A percentile compares a stretch with the other conserved stretches of the same genome.
These are phyloP conservation scores for Neoboletus subvelutipes DNA, from an alignment of 768 basidiomycete species.

Conservation along the genomic window DNA sequence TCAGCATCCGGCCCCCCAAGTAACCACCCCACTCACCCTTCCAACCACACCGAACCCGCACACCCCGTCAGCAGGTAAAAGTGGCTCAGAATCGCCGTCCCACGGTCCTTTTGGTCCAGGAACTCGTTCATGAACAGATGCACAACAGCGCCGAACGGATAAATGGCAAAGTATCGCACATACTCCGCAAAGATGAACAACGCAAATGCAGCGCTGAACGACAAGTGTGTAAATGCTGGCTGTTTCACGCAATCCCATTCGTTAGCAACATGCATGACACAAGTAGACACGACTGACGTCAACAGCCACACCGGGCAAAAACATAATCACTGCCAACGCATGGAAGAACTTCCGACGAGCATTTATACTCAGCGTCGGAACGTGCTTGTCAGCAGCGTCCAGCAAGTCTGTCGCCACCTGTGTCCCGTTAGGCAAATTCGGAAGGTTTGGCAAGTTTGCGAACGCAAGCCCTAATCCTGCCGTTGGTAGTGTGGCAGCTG, in stretches of 20 bases:
- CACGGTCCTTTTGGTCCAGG: slow-evolving; percentile 90
- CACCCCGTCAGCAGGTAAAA: slow-evolving; percentile 97
- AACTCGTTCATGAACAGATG: slow-evolving; percentile 99
- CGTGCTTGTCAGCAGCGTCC: slow-evolving; percentile 86
- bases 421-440: slow-evolving; percentile 54
- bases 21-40: slow-evolving; percentile 60
- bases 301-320: slow-evolving; percentile 87
- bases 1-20: slow-evolving; percentile 1
- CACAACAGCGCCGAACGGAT: slow-evolving; percentile 89
- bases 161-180: slow-evolving; percentile 96
- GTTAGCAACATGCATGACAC: slow-evolving; percentile 14
- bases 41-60: slow-evolving; percentile 92
- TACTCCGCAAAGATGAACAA: slow-evolving; percentile 96
- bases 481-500: slow-evolving; percentile 13
- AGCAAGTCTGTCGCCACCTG: slow-evolving; percentile 61
- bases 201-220: slow-evolving; percentile 94
- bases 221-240: slow-evolving; percentile 95
- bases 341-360: slow-evolving; percentile 97
- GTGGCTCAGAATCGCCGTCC: slow-evolving; percentile 95
- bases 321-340: slow-evolving; percentile 93
- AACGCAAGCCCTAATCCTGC: slow-evolving; percentile 36
- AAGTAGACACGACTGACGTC: slow-evolving; percentile 62
- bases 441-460: slow-evolving; percentile 51
- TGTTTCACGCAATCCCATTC: slow-evolving; percentile 33
- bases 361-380: slow-evolving; percentile 88